Evolutionary conservation across 2,329 filamentous ascomycete genomes (phyloP).

Genomic region (Xylariaceae sp.): DNA sequence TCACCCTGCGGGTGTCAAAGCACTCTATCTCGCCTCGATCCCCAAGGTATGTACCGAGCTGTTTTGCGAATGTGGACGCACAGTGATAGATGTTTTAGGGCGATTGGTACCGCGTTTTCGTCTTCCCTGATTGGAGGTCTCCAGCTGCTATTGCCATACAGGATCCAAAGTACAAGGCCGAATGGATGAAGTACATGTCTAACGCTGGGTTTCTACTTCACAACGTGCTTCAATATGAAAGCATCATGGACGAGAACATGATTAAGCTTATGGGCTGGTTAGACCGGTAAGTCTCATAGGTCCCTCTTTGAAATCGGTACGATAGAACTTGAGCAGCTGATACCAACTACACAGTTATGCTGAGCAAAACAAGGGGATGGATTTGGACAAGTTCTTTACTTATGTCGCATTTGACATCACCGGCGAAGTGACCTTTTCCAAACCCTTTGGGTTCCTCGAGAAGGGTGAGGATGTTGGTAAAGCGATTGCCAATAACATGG

Average conservation of each 20-base stretch:
- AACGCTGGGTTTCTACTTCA: too few relatives aligned
- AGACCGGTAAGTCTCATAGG: too few relatives aligned
- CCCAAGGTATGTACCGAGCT: constrained; percentile 23
- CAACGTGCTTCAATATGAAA: too few relatives aligned
- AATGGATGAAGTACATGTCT: constrained; percentile 17
- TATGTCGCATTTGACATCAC: constrained; percentile 28
- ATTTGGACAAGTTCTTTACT: constrained; percentile 19
- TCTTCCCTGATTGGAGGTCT: constrained; percentile 36
- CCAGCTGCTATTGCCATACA: constrained; percentile 35
- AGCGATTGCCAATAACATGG: too few relatives aligned
- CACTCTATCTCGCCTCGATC: constrained; percentile 29
- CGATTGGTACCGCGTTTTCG: constrained; percentile 31
- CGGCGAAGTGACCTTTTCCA: constrained; percentile 28
- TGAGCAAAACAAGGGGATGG: constrained; percentile 6
- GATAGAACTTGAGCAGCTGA: too few relatives aligned
- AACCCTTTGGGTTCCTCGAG: constrained; percentile 25
- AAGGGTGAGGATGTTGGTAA: constrained; percentile 22
- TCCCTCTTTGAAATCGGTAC: too few relatives aligned
- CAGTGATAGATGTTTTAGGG: constrained; percentile 8
- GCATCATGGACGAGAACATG: too few relatives aligned
- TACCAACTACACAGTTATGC: constrained; percentile 10
- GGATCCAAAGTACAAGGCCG: constrained; percentile 30
- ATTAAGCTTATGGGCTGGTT: too few relatives aligned
- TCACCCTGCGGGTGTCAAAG: constrained; percentile 35
- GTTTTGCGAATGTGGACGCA: neutral